Base-by-base conservation (phyloP, 768 basidiomycete species). In the Pholiota microspora region DNA sequence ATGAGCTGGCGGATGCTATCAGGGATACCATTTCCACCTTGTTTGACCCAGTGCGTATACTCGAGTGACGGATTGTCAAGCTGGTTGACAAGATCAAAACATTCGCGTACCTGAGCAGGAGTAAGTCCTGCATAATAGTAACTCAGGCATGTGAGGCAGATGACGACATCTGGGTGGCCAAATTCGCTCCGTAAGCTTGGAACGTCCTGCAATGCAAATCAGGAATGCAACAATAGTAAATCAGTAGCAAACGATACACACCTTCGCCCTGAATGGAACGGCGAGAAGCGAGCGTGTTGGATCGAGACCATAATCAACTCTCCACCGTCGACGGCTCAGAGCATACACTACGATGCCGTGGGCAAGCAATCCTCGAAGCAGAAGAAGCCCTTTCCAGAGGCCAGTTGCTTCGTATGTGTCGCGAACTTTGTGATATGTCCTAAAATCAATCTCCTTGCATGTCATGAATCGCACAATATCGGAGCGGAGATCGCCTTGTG, bases 241-340 rank as follows among this genome's bases (percentile, higher is more conserved):
- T n/a, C n/a, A n/a, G n/a, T n/a, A n/a, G n/a, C n/a, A 6, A 7
- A 42, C 12, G 32, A 23, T 7, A 55, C 8, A 1, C 12, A 62
- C 61, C 50, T 62, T 82, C 0, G 80, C 81, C 15, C 74, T 68
- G 52, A 78, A 82, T 0, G 81, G 81, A 0, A 82, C 79, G 0
- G 80, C 80, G 0, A 82, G 69, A 57, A 76, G 64, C 0, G 78
- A 72, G 3, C 81, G 72, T 5, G 44, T 56, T 1, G 60, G 59
- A 47, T 77, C 75, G 4, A 80, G 71, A 2, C 81, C 81, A 56
- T 78, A 83, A 42, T 82, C 75, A 0, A 82, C 81, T 27, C 80
- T 62, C 78, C 79, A 82, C 9, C 78, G 71, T 45, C 67, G 70
- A 13, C 72, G 66, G 27, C 61, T 64, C 0, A 83, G 62, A 1